phyloP scores from a whole-genome alignment of 768 basidiomycete genomes.

The Phylloporus arenicola region DNA sequence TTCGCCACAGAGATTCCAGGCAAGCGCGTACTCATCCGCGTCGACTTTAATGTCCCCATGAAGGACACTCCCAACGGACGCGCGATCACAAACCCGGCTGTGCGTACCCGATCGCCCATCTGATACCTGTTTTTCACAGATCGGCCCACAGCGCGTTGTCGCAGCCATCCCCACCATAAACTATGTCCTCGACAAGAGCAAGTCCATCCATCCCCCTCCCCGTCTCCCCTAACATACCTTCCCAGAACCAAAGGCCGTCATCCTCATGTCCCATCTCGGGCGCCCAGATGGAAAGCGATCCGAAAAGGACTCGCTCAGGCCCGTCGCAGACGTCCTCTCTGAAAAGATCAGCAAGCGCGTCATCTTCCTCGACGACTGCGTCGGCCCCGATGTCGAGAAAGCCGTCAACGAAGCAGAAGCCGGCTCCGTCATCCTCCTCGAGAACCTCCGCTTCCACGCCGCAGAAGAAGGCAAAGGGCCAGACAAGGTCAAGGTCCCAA shows the following conservation, averaged over 20 bases:
- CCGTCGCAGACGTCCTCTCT: conserved; percentile 68
- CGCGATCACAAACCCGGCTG: conserved; percentile 96
- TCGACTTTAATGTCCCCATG: conserved; percentile 95
- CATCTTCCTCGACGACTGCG: conserved; percentile 77
- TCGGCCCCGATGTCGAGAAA: conserved; percentile 80
- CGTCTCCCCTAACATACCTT: neutral
- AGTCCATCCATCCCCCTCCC: conserved; percentile 1
- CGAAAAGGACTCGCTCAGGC: conserved; percentile 85
- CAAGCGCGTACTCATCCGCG: conserved; percentile 89
- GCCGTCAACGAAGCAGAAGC: conserved; percentile 53
- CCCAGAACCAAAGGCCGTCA: conserved; percentile 71
- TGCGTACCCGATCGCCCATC: conserved; percentile 39
- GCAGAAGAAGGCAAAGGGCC: conserved; percentile 98
- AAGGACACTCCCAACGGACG: conserved; percentile 64
- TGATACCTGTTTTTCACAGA: conserved; percentile 3
- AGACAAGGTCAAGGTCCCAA: conserved; percentile 93
- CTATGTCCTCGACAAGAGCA: conserved; percentile 85
- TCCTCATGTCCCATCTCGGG: conserved; percentile 97
- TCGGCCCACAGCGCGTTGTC: conserved; percentile 74
- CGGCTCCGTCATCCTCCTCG: conserved; percentile 83
- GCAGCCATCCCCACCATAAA: conserved; percentile 94
- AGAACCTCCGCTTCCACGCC: conserved; percentile 97
- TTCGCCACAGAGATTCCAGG: conserved; percentile 56
- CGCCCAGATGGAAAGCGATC: conserved; percentile 91
- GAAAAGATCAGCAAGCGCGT: conserved; percentile 50